Evolutionary conservation across 2,329 filamentous ascomycete genomes (phyloP).

Genomic region (Cladophialophora yegresii): DNA sequence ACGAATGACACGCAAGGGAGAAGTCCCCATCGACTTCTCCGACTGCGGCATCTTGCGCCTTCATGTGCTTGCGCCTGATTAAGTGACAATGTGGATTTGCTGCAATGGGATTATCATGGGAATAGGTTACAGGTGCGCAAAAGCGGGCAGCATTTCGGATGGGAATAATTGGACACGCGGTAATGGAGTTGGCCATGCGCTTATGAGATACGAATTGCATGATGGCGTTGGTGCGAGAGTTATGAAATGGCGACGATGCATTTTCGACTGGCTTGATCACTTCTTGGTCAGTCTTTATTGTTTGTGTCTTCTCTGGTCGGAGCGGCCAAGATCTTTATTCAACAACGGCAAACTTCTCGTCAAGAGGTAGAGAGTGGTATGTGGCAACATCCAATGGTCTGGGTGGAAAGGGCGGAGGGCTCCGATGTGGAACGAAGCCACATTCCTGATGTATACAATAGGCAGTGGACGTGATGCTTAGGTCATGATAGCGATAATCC

Average conservation of each 20-base stretch:
- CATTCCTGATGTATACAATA: slow-evolving; percentile 10
- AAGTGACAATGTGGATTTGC: slow-evolving; percentile 14
- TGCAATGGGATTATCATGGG: slow-evolving; percentile 16
- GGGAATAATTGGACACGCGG: slow-evolving; percentile 8
- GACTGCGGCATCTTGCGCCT: background rate
- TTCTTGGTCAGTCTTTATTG: background rate
- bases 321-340: background rate
- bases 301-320: background rate
- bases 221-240: slow-evolving; percentile 24
- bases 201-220: slow-evolving; percentile 34
- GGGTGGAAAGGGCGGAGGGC: background rate
- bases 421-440: slow-evolving; percentile 1
- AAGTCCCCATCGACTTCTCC: slow-evolving; percentile 8
- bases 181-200: slow-evolving; percentile 25
- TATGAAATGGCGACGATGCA: slow-evolving; percentile 3
- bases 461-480: slow-evolving; percentile 9
- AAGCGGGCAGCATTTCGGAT: slow-evolving; percentile 26
- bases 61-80: slow-evolving; percentile 8
- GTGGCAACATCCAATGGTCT: background rate
- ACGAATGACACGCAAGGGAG: slow-evolving; percentile 22
- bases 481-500: slow-evolving; percentile 6
- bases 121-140: slow-evolving; percentile 8
- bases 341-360: background rate
- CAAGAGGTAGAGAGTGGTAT: background rate
- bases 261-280: background rate